Evolutionary conservation across 768 basidiomycete genomes (phyloP).

Genomic region (Leccinum incarnatum): DNA sequence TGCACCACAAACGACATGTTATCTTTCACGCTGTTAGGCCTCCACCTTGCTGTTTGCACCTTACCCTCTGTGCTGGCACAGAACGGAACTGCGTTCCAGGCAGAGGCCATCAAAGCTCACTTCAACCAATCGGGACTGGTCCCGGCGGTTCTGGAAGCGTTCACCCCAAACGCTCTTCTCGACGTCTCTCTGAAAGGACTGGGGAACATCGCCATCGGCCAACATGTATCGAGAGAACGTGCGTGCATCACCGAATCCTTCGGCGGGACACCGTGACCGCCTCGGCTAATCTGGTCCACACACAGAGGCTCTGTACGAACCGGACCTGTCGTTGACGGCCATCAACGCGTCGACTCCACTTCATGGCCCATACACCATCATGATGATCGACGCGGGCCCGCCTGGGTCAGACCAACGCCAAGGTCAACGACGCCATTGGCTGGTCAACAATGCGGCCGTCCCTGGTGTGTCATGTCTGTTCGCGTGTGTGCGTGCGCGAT

Average conservation of each 20-base stretch:
- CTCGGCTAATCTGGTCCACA: background rate
- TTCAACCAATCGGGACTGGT: constrained; percentile 60
- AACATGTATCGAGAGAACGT: constrained; percentile 56
- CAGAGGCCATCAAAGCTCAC: constrained; percentile 66
- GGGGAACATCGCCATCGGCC: constrained; percentile 54
- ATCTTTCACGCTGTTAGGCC: constrained; percentile 5
- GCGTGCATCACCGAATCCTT: constrained; percentile 27
- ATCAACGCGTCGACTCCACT: constrained; percentile 47
- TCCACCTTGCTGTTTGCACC: constrained; percentile 37
- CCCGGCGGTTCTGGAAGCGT: constrained; percentile 57
- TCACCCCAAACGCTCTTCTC: constrained; percentile 60
- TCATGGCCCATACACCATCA: constrained; percentile 56
- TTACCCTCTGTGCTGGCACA: constrained; percentile 45
- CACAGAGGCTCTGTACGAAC: constrained; percentile 55
- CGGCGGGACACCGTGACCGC: background rate
- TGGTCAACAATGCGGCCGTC: constrained; percentile 63
- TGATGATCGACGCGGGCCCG: constrained; percentile 73
- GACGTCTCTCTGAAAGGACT: constrained; percentile 48
- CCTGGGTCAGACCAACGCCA: constrained; percentile 57
- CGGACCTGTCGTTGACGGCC: constrained; percentile 50
- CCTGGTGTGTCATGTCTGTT: constrained; percentile 34
- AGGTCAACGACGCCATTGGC: constrained; percentile 78
- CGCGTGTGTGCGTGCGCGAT: background rate
- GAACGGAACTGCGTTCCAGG: constrained; percentile 40
- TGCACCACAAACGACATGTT: constrained; percentile 14